Base-by-base conservation (phyloP, 345 rosid species). In the Leavenworthia alabamica region DNA sequence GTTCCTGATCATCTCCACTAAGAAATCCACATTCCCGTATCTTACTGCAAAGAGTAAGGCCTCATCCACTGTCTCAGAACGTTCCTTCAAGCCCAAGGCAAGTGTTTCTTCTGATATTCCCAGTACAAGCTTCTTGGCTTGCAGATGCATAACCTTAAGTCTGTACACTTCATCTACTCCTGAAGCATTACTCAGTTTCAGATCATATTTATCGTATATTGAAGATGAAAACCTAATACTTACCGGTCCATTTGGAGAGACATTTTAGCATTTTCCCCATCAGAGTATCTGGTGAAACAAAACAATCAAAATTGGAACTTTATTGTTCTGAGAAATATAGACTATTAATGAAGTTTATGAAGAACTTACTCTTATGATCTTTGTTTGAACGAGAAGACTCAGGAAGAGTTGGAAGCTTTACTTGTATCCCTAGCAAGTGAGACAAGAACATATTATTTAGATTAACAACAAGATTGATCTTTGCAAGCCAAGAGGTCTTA, bases 1-100 rank as follows among this genome's bases (percentile, higher is more conserved):
- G 70, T 48, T 64, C 41, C 41, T 71, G 26, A 71, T 63, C 59
- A 64, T 71, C 48, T 71, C 70, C 8, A 56, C 47, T 22, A 71
- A 19, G 66, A 71, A 71, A 47, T 63, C 69, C 0, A 71, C 75
- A 11, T 63, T 71, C 1, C 75, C 75, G 6, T n/a, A 63, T 33
- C 65, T 48, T 6, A 71, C 75, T 9, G 75, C 70, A 23, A 56
- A 64, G 17, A 64, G 59, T 64, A 64, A 71, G 11, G 70, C 75
- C 17, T 71, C 70, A 14, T 48, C 70, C 0, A 64, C 70, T 4
- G 70, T 64, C 11, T 56, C 70, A 0, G 59, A 48, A 42, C 75
- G 70, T 56, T 71, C 70, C 19, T 56, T 48, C 3, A 64, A 17
- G 8, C 60, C 70, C 70, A 71, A 39, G 0, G 46, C 15, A 6